Evolutionary conservation across 2,329 filamentous ascomycete genomes (phyloP).

Genomic region (Ampelomyces quisqualis): DNA sequence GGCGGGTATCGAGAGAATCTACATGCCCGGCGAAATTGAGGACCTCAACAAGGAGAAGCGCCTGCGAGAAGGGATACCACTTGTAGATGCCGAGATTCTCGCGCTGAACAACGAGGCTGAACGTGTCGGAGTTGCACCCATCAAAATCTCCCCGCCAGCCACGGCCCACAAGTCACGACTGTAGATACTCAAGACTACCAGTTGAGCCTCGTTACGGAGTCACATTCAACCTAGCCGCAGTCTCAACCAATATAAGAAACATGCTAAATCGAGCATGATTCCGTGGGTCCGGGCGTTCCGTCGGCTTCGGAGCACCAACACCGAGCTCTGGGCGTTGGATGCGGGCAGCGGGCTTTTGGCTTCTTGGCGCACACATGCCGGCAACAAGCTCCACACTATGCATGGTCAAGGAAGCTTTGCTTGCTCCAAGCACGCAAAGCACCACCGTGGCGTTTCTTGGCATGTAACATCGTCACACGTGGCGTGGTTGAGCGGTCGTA

Average conservation of each 20-base stretch:
- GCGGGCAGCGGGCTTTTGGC: slow-evolving; percentile 2
- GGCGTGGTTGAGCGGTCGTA: too few species aligned
- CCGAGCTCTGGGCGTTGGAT: neutral
- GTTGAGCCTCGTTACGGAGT: neutral
- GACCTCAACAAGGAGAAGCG: slow-evolving; percentile 31
- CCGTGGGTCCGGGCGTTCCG: too few species aligned
- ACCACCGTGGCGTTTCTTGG: slow-evolving; percentile 11
- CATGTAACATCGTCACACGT: too few species aligned
- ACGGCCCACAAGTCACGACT: slow-evolving; percentile 14
- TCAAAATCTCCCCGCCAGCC: slow-evolving; percentile 13
- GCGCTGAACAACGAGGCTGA: slow-evolving; percentile 55
- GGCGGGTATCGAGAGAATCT: slow-evolving; percentile 57
- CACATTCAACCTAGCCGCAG: neutral
- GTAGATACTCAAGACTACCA: slow-evolving; percentile 2
- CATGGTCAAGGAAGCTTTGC: slow-evolving; percentile 20
- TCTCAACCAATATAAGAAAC: neutral
- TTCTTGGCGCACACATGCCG: neutral
- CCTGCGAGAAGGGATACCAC: slow-evolving; percentile 51
- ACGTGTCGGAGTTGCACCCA: slow-evolving; percentile 41
- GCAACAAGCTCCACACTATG: slow-evolving; percentile 14
- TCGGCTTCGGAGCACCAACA: neutral
- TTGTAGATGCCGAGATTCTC: slow-evolving; percentile 51
- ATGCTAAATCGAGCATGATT: too few species aligned
- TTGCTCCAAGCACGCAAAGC: slow-evolving; percentile 18
- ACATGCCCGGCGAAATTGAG: slow-evolving; percentile 51